phyloP scores from a whole-genome alignment of 352 stramenopile genomes.

The Pythium volutum region DNA sequence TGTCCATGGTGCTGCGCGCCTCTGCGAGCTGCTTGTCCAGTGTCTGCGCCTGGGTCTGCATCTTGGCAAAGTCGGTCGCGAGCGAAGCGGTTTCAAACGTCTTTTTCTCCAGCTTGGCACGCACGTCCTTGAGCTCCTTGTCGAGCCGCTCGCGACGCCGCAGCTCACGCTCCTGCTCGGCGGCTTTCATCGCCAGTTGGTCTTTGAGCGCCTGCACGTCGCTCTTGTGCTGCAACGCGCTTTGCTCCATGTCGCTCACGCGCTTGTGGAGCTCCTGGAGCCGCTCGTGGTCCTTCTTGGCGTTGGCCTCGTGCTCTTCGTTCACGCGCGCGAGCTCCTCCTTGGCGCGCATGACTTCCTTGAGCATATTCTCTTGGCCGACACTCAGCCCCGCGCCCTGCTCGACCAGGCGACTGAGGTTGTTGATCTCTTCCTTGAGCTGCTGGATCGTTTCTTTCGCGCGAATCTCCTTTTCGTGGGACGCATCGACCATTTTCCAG shows the following conservation, averaged over 20 bases:
- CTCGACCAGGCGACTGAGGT: constrained; percentile 94
- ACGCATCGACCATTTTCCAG: constrained; percentile 95
- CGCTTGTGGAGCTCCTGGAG: constrained; percentile 79
- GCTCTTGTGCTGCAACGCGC: constrained; percentile 45
- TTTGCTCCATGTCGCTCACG: constrained; percentile 57
- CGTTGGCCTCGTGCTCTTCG: constrained; percentile 78
- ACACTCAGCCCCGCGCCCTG: constrained; percentile 91
- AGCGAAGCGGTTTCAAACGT: constrained; percentile 51
- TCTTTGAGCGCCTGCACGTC: constrained; percentile 87
- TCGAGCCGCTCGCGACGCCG: constrained; percentile 89
- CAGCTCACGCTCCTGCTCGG: constrained; percentile 86
- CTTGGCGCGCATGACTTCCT: constrained; percentile 89
- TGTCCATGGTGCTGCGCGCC: constrained; percentile 87
- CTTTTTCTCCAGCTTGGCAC: constrained; percentile 88
- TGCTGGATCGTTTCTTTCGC: constrained; percentile 94
- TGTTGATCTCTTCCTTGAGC: constrained; percentile 95
- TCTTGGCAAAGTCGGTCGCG: constrained; percentile 46
- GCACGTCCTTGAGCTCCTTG: constrained; percentile 91
- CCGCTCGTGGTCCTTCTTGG: constrained; percentile 77
- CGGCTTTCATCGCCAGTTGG: constrained; percentile 82
- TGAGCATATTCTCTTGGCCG: constrained; percentile 92
- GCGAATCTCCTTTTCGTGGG: constrained; percentile 92
- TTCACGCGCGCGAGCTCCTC: constrained; percentile 87
- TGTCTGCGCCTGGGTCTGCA: constrained; percentile 65
- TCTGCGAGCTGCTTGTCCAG: constrained; percentile 89